Conservation (phyloP, 2,329 filamentous ascomycete species). For the Fusarium neocosmosporiellum region DNA sequence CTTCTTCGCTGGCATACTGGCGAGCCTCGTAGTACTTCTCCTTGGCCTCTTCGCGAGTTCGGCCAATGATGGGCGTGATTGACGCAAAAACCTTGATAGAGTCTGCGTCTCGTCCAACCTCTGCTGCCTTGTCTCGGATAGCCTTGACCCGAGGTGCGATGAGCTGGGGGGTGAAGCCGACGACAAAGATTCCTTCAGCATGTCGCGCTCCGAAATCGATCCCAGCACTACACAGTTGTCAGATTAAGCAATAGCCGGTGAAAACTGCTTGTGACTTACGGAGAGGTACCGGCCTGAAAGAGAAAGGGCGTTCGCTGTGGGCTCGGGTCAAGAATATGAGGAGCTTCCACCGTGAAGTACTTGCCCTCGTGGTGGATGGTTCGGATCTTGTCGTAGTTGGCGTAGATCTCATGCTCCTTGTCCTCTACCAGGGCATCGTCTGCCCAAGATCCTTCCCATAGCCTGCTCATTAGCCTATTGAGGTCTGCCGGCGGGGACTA, state of each 20-base stretch:
- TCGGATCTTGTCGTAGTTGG: background rate
- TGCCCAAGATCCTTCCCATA: conserved; percentile 21
- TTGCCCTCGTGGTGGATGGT: conserved; percentile 2
- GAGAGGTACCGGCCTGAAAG: too few relatives aligned
- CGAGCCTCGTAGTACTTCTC: conserved; percentile 17
- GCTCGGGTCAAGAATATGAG: conserved; percentile 10
- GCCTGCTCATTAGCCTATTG: background rate
- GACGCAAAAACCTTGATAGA: conserved; percentile 17
- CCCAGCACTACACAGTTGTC: conserved; percentile 1
- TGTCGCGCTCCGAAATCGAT: conserved; percentile 22
- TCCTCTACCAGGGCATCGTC: conserved; percentile 19
- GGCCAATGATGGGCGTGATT: conserved; percentile 16
- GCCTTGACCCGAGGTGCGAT: conserved; percentile 15
- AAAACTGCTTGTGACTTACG: background rate
- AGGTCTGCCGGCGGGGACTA: background rate
- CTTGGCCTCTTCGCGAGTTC: conserved; percentile 12
- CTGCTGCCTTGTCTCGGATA: conserved; percentile 1
- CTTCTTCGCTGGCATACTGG: conserved; percentile 17
- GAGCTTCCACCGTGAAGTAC: conserved; percentile 8
- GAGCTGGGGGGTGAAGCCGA: conserved; percentile 10
- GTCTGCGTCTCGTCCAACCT: conserved; percentile 13
- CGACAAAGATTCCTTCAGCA: conserved; percentile 23
- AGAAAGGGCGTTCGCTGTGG: too few relatives aligned
- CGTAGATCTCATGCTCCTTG: background rate
- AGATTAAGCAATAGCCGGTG: too few relatives aligned